A percentile compares a stretch with the other conserved stretches of the same genome.
Conservation (phyloP, 2,329 filamentous ascomycete genomes). For the Cordyceps javanica region DNA sequence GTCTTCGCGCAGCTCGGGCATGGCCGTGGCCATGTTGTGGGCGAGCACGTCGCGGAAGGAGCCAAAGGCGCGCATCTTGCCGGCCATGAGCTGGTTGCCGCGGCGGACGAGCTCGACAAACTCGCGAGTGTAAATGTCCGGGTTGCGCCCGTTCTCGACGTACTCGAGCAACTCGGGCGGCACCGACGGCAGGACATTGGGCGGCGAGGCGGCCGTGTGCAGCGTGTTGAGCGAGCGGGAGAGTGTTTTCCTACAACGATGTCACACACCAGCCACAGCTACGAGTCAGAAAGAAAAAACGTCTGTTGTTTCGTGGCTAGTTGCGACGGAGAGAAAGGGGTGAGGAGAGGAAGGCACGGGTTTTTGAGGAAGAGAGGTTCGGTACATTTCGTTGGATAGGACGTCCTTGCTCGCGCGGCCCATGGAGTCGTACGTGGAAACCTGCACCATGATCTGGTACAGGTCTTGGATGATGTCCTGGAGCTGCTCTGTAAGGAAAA, state of each 20-base stretch:
- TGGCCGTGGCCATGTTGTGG: slow-evolving; percentile 47
- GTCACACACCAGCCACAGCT: no score
- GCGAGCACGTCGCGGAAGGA: slow-evolving; percentile 58
- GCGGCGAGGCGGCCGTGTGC: slow-evolving; percentile 35
- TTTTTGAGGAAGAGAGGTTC: background rate
- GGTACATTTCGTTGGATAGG: slow-evolving; percentile 46
- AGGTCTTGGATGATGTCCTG: slow-evolving; percentile 59
- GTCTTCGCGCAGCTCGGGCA: slow-evolving; percentile 54
- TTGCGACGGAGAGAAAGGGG: no score
- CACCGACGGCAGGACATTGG: slow-evolving; percentile 42
- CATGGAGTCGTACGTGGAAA: slow-evolving; percentile 52
- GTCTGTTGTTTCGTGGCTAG: no score
- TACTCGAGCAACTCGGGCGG: slow-evolving; percentile 61
- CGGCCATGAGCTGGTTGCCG: slow-evolving; percentile 60
- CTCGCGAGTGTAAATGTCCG: slow-evolving; percentile 68
- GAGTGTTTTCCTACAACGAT: slow-evolving; percentile 34
- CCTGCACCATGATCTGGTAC: slow-evolving; percentile 58
- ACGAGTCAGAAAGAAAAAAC: no score
- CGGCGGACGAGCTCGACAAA: slow-evolving; percentile 64
- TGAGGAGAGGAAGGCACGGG: no score
- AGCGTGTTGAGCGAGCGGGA: slow-evolving; percentile 32
- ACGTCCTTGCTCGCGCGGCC: slow-evolving; percentile 48
- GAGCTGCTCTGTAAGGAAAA: slow-evolving; percentile 43
- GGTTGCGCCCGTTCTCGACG: slow-evolving; percentile 65
- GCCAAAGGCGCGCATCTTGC: slow-evolving; percentile 56